These are phyloP conservation scores for Penstemon davidsonii DNA, from an alignment of 257 asterid genomes.

Conservation along the genomic window DNA sequence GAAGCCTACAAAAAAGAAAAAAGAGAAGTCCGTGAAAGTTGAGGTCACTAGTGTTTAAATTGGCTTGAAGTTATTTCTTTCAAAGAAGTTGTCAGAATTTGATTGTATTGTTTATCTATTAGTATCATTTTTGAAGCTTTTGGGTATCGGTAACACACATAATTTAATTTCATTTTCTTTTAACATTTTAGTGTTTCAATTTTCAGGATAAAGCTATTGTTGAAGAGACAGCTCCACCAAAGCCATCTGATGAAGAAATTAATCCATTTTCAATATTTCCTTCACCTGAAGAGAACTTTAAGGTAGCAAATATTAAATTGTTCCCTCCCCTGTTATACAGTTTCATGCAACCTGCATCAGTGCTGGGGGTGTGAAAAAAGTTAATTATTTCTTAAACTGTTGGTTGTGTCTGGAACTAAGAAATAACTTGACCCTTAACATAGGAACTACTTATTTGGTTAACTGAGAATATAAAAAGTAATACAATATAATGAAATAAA, in stretches of 20 bases:
- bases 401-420: too few relatives aligned
- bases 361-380: too few relatives aligned
- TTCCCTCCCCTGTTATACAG: too few relatives aligned
- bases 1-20: conserved; percentile 88
- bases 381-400: too few relatives aligned
- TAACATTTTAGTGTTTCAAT: conserved; percentile 1
- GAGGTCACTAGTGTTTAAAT: conserved; percentile 51
- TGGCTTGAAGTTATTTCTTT: not conserved
- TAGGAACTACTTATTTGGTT: too few relatives aligned
- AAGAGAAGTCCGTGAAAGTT: conserved; percentile 75
- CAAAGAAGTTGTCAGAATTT: too few relatives aligned
- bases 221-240: conserved; percentile 55
- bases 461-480: too few relatives aligned
- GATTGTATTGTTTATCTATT: not conserved
- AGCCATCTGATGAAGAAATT: conserved; percentile 76
- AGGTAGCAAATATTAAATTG: conserved; percentile 43
- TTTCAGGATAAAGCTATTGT: conserved; percentile 56
- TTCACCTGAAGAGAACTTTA: conserved; percentile 74
- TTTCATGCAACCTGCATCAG: too few relatives aligned
- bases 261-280: conserved; percentile 89
- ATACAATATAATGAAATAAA: too few relatives aligned
- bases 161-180: not conserved
- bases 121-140: too few relatives aligned
- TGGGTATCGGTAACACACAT: too few relatives aligned
- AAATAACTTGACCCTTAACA: too few relatives aligned